Evolutionary conservation across 2,329 filamentous ascomycete genomes (phyloP), one percentile per base, ranked within the genome.

Genomic region (Westerdykella aurantiaca): DNA sequence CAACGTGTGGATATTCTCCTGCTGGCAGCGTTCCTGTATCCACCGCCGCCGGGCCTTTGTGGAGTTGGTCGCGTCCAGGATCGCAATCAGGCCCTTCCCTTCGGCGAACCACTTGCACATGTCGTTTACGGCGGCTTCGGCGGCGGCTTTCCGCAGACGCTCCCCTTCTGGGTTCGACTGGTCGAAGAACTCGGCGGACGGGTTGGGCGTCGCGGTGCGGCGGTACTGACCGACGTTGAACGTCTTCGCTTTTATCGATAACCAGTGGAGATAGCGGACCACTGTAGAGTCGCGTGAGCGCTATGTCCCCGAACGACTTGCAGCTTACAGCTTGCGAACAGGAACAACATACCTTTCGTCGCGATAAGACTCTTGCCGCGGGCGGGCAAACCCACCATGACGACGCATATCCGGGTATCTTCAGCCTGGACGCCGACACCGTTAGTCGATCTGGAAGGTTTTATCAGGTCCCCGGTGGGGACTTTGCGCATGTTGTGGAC

Each of bases 221-320:
- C 93, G 88, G 68, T 98, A 98, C 63, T 85, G 90, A 66, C 93
- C 93, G 53, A 98, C 93, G 56, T 98, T 98, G 81, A 98, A 98
- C 52, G 89, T 91, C 67, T 89, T 85, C 46, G 93, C 86, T 33
- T 87, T 84, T 63, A 98, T 90, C 21, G 90, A 95, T 46, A 97
- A 84, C 93, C 93, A 98, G 68, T 87, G 86, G 31, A 98, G 82
- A 70, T 98, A 98, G 48, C 93, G 85, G 33, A 71, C 69, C 43
- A 71, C 69, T 71, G 37, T 14, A 25, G 41, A 7, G 21, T 18
- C 13, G 5, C 3, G 12, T 31, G 22, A 21, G 18, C 18, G 33
- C 33, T 5, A 18, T 11, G 33, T 35, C 17, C n/a, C n/a, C 17
- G 5, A 18, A 21, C n/a, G n/a, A 21, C 18, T 31, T 31, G 29